Percentiles rank a stretch among this genome's conserved stretches.
Evolutionary conservation across 2,329 filamentous ascomycete genomes (phyloP).

Genomic region (Penicillium frequentans): DNA sequence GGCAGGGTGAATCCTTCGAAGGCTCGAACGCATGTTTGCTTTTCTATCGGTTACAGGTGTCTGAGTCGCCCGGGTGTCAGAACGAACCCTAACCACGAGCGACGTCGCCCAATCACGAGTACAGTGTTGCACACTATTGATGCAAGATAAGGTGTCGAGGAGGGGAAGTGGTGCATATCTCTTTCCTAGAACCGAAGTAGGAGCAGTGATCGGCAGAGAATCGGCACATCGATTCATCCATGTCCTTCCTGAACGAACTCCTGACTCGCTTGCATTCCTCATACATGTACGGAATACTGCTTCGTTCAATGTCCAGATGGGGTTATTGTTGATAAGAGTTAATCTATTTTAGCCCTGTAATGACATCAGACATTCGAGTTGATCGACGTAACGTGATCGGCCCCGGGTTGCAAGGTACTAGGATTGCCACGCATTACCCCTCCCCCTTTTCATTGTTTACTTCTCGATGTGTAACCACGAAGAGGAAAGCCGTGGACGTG

Average conservation of each 20-base stretch:
- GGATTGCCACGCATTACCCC: background rate
- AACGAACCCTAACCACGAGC: background rate
- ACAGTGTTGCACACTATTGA: constrained; percentile 7
- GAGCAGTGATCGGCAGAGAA: background rate
- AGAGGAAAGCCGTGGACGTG: background rate
- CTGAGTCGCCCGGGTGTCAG: background rate
- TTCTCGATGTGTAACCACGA: background rate
- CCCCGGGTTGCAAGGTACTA: background rate
- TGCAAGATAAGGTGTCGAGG: constrained; percentile 20
- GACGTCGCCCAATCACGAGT: constrained; percentile 10
- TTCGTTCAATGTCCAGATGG: background rate
- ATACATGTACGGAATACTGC: background rate
- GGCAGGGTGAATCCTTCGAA: background rate
- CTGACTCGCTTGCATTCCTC: background rate
- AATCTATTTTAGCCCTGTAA: background rate
- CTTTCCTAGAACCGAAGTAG: background rate
- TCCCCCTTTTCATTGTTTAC: background rate
- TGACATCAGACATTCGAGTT: background rate
- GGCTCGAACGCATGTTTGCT: background rate
- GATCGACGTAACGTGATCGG: background rate
- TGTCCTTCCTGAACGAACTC: background rate
- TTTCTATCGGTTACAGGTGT: background rate
- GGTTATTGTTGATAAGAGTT: background rate
- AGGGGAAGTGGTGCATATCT: background rate
- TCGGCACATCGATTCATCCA: background rate